Evolutionary conservation across 2,329 filamentous ascomycete species (phyloP).

Genomic region (Clarireedia hainanense): DNA sequence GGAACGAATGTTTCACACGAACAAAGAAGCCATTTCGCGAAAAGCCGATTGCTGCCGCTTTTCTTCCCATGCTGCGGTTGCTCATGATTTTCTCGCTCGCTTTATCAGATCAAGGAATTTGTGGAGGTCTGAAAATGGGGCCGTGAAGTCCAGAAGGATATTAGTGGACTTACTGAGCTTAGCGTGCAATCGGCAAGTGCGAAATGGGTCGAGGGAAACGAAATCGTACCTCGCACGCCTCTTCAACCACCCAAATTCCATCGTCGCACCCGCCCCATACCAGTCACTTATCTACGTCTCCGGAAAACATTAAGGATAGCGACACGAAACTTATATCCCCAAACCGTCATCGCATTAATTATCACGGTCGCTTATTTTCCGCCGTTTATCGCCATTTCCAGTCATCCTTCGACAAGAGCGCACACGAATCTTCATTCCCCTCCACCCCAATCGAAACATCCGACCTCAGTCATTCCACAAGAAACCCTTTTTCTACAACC

Average conservation of each 20-base stretch:
- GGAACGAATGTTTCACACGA: too few relatives aligned
- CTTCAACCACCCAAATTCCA: not conserved
- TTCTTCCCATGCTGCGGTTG: not conserved
- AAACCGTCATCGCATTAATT: not conserved
- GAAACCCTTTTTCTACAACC: not conserved
- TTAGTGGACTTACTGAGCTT: not conserved
- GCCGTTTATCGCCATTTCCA: not conserved
- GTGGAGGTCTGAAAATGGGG: not conserved
- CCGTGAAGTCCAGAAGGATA: not conserved
- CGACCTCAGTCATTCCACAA: not conserved
- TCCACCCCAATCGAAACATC: slow-evolving; percentile 1
- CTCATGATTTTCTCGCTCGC: not conserved
- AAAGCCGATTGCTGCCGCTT: too few relatives aligned
- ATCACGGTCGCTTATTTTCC: slow-evolving; percentile 1
- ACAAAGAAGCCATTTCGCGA: too few relatives aligned
- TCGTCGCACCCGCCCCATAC: not conserved
- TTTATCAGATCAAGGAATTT: slow-evolving; percentile 1
- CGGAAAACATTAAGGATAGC: not conserved
- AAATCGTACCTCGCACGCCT: slow-evolving; percentile 1
- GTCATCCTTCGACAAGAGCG: slow-evolving; percentile 1
- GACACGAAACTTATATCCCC: not conserved
- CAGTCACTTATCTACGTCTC: not conserved
- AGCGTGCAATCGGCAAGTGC: not conserved
- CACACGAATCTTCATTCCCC: slow-evolving; percentile 5
- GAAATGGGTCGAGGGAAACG: slow-evolving; percentile 10